These are phyloP conservation scores for Polytolypa hystricis DNA, from an alignment of 2,329 filamentous ascomycete genomes.

Conservation along the genomic window DNA sequence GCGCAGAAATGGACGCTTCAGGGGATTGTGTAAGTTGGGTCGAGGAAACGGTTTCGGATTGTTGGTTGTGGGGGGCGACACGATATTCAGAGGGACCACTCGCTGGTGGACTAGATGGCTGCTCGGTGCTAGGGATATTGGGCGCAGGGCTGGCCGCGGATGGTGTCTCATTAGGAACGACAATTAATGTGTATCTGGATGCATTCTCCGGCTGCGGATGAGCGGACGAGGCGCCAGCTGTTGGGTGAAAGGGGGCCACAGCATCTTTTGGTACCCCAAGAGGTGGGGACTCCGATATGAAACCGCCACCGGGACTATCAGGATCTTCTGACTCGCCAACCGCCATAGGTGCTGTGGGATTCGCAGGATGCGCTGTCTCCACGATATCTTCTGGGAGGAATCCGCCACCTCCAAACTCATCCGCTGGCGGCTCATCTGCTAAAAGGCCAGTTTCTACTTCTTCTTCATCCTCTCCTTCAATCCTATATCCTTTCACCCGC, in stretches of 20 bases:
- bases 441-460: conserved; percentile 24
- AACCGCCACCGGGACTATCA: too few relatives aligned
- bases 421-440: conserved; percentile 16
- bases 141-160: neutral
- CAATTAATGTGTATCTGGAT: neutral
- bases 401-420: conserved; percentile 24
- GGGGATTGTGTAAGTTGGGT: neutral
- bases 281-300: too few relatives aligned
- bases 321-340: too few relatives aligned
- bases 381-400: conserved; percentile 27
- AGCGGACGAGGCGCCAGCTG: too few relatives aligned
- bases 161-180: neutral
- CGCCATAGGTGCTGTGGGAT: neutral
- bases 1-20: conserved; percentile 15
- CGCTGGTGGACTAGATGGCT: conserved; percentile 5
- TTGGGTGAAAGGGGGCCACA: too few relatives aligned
- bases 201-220: too few relatives aligned
- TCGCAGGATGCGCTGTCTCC: conserved; percentile 8
- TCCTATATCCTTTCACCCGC: conserved; percentile 51
- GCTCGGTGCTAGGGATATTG: neutral
- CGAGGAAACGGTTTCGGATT: neutral
- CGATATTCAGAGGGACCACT: neutral
- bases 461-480: conserved; percentile 27
- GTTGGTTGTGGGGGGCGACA: neutral
- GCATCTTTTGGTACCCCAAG: too few relatives aligned